phyloP scores from a whole-genome alignment of 768 basidiomycete genomes.

The Mycena venus region DNA sequence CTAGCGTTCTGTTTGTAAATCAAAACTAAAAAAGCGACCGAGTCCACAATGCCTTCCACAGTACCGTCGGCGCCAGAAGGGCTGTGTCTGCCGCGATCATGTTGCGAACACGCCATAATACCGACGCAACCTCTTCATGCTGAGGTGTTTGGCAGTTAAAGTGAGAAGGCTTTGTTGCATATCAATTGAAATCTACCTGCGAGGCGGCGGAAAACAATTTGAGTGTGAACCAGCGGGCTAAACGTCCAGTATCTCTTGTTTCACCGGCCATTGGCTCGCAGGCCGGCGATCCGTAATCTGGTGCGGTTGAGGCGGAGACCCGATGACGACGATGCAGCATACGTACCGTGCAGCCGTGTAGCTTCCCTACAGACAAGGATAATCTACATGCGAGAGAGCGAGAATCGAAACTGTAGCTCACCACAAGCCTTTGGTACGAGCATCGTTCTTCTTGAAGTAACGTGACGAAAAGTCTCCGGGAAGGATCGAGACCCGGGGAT shows the following conservation, averaged over 20 bases:
- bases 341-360: conserved; percentile 27
- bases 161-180: background rate
- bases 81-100: conserved; percentile 27
- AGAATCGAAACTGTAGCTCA: background rate
- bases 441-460: conserved; percentile 24
- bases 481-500: background rate
- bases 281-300: conserved; percentile 32
- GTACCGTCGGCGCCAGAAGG: conserved; percentile 21
- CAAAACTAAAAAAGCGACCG: conserved; percentile 11
- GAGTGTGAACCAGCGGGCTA: conserved; percentile 13
- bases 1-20: conserved; percentile 5
- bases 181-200: background rate
- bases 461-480: conserved; percentile 16
- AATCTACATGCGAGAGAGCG: background rate
- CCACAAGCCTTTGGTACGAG: conserved; percentile 27
- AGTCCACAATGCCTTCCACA: conserved; percentile 21
- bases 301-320: background rate
- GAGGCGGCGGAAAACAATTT: conserved; percentile 2
- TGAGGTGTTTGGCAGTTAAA: background rate
- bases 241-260: background rate
- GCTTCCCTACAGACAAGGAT: conserved; percentile 20
- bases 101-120: conserved; percentile 38
- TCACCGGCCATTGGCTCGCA: conserved; percentile 31
- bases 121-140: conserved; percentile 29
- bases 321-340: background rate